Evolutionary conservation across 2,329 filamentous ascomycete genomes (phyloP), one percentile per base, ranked within the genome.

Genomic region (Elsinoe batatas): DNA sequence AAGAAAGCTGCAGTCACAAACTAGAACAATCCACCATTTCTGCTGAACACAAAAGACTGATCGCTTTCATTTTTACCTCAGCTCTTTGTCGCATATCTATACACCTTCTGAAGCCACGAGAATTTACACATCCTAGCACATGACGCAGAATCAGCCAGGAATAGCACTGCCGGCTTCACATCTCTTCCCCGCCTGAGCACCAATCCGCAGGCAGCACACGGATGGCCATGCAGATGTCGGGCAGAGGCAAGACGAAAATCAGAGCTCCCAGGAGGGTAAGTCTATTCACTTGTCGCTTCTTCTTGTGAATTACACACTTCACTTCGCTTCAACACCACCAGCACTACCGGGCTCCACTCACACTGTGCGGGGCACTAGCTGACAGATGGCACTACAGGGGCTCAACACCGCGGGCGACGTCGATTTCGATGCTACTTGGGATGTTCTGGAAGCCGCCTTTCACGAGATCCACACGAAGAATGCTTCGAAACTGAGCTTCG

Each of bases 401-500:
- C 68, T 83, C 18, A 76, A 75, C 57, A 66, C 64, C 15, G 78
- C 75, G 58, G 82, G 85, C 61, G 76, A 79, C 8, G 78, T 86
- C 63, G 88, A 94, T 61, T 95, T 95, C 67, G 87, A 95, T n/a
- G 76, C 80, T 2, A 87, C 84, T 63, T 98, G 93, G 93, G 76
- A 77, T 12, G 81, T 83, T 43, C 80, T 98, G 6, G 78, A 83
- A 44, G 79, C 83, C 47, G 90, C 91, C 3, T 80, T 98, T 53
- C 78, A 76, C 56, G 88, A 95, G 66, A 97, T 98, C 51, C 91
- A 97, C 72, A 87, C 83, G 57, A 91, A 94, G 69, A 93, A 95
- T 68, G 90, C 90, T 58, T 94, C 90, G 8, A 79, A 80, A 13
- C 80, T 98, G 2, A 95, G 91, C 1, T 98, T 96, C 73, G 93